Evolutionary conservation across 805 yeast species (phyloP).

Genomic region (Candida sanyiensis): DNA sequence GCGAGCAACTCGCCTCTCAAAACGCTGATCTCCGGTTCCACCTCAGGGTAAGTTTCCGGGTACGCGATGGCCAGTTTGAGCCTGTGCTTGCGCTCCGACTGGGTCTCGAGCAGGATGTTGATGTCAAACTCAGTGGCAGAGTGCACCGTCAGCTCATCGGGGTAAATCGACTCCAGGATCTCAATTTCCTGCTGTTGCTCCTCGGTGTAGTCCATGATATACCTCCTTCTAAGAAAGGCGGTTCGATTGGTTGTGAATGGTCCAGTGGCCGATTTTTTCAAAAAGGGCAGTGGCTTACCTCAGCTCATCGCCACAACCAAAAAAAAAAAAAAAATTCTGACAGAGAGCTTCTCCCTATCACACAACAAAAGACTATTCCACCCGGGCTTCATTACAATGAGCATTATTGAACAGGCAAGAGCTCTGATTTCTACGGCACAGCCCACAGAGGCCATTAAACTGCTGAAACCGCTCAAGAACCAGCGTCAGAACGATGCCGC

Average conservation of each 20-base stretch:
- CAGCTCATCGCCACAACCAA: too few species aligned
- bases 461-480: constrained; percentile 29
- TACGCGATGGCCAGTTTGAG: constrained; percentile 58
- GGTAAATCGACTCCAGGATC: constrained; percentile 85
- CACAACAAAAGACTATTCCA: not conserved
- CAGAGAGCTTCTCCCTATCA: not conserved
- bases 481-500: constrained; percentile 37
- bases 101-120: constrained; percentile 60
- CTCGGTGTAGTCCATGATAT: constrained; percentile 65
- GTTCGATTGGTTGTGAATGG: too few species aligned
- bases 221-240: too few species aligned
- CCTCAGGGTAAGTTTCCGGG: constrained; percentile 80
- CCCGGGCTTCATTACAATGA: too few species aligned
- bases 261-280: too few species aligned
- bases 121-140: constrained; percentile 47
- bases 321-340: not conserved
- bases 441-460: constrained; percentile 30
- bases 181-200: constrained; percentile 90
- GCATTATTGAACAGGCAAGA: constrained; percentile 7
- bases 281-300: too few species aligned
- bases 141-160: constrained; percentile 62
- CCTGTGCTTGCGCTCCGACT: constrained; percentile 51
- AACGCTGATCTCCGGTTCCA: constrained; percentile 53
- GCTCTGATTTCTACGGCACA: constrained; percentile 5
- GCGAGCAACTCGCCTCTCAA: constrained; percentile 28